phyloP scores from a whole-genome alignment of 2,329 filamentous ascomycete genomes.

The Cladophialophora carrionii region DNA sequence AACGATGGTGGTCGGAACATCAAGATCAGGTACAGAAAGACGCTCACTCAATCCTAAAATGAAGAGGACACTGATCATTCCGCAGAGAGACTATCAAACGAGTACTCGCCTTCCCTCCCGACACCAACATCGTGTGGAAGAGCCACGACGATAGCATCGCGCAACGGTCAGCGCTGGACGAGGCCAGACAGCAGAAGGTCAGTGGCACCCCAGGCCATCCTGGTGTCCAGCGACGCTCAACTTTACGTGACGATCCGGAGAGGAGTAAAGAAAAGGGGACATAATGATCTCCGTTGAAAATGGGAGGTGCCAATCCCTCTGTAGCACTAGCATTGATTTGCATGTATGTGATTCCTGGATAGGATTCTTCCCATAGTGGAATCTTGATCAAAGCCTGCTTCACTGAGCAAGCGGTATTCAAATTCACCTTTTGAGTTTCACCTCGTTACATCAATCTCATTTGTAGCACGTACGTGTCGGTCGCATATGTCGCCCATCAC shows the following conservation, averaged over 20 bases:
- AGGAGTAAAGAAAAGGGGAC: conserved; percentile 49
- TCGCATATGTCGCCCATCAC: not conserved
- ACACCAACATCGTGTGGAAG: conserved; percentile 93
- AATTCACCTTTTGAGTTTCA: not conserved
- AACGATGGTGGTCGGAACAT: conserved; percentile 91
- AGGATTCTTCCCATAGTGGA: conserved; percentile 16
- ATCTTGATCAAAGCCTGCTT: not conserved
- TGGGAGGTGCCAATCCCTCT: conserved; percentile 19
- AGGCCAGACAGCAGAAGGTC: conserved; percentile 83
- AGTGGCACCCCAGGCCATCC: conserved; percentile 42
- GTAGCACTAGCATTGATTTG: conserved; percentile 26
- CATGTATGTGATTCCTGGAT: conserved; percentile 23
- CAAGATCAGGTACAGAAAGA: conserved; percentile 77
- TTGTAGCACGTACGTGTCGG: not conserved
- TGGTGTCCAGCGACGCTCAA: conserved; percentile 47
- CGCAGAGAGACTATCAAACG: conserved; percentile 89
- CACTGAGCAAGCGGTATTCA: not conserved
- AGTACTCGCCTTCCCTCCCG: conserved; percentile 78
- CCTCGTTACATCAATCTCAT: not conserved
- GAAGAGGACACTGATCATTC: conserved; percentile 38
- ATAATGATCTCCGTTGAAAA: conserved; percentile 36
- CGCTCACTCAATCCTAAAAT: not conserved
- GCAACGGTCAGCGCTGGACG: conserved; percentile 85
- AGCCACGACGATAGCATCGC: conserved; percentile 95
- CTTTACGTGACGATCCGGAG: conserved; percentile 49